Base-by-base conservation (phyloP, 2,329 filamentous ascomycete species). In the Ampelomyces quisqualis region DNA sequence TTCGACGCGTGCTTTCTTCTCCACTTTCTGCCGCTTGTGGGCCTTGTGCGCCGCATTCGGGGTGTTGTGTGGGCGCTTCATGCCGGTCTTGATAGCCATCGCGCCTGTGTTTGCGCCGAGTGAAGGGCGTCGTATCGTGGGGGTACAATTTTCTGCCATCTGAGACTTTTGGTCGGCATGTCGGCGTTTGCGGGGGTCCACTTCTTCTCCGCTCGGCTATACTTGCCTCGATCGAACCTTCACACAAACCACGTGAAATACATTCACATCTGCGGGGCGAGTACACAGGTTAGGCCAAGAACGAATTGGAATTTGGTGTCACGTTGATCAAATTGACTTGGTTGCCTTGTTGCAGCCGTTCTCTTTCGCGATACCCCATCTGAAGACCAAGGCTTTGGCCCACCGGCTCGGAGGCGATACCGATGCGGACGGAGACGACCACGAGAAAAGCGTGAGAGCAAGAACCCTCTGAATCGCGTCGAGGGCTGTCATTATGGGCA, bases 401-500 rank as follows among this genome's bases (percentile, higher is more conserved):
- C n/a, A n/a, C n/a, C n/a, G n/a, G n/a, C n/a, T n/a, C n/a, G n/a
- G n/a, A n/a, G n/a, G n/a, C n/a, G n/a, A n/a, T n/a, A n/a, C n/a
- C n/a, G n/a, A n/a, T n/a, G n/a, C n/a, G n/a, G n/a, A n/a, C n/a
- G n/a, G n/a, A n/a, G n/a, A n/a, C n/a, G n/a, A n/a, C n/a, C n/a
- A n/a, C n/a, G n/a, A n/a, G n/a, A n/a, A n/a, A n/a, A n/a, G n/a
- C n/a, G n/a, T n/a, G n/a, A n/a, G n/a, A n/a, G n/a, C n/a, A n/a
- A n/a, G n/a, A n/a, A n/a, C 11, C 9, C 8, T 7, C 17, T 33
- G 17, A 2, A 14, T 6, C 11, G 3, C 15, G n/a, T 15, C 11
- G 32, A 2, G 6, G 8, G 24, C 5, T 1, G 4, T 7, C 19
- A 52, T 18, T 11, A 95, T 95, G 90, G 90, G 90, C 1, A 97